A percentile compares a stretch with the other conserved stretches of the same genome.
These are phyloP conservation scores for Myrica gale DNA, from an alignment of 306 rosid genomes.

Conservation along the genomic window DNA sequence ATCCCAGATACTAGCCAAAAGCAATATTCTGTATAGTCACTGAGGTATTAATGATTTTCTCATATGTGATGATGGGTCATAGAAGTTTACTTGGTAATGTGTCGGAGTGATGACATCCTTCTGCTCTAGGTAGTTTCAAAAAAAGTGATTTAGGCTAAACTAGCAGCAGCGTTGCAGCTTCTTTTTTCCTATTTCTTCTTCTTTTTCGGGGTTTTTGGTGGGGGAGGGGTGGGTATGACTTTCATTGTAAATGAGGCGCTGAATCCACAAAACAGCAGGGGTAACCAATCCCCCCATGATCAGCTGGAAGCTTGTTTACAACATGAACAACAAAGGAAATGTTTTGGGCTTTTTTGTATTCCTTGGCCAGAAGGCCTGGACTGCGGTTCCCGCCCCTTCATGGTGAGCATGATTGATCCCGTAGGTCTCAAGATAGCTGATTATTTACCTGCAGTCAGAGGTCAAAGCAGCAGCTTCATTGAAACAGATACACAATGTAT, in stretches of 20 bases:
- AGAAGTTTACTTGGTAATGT: neutral
- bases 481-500: neutral
- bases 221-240: neutral
- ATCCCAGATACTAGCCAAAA: conserved; percentile 34
- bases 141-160: neutral
- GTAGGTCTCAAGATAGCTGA: neutral
- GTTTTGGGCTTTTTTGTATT: neutral
- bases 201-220: too few species aligned
- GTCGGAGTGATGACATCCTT: neutral
- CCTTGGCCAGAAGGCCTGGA: neutral
- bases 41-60: conserved; percentile 23
- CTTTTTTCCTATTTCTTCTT: neutral
- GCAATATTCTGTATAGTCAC: conserved; percentile 36
- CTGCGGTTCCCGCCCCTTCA: neutral
- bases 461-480: neutral
- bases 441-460: neutral
- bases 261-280: neutral
- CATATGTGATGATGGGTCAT: too few species aligned
- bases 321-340: neutral
- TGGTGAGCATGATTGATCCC: neutral
- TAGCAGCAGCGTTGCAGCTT: neutral
- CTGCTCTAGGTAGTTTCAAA: neutral
- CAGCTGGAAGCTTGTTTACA: neutral
- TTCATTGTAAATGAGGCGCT: neutral
- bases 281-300: neutral